A percentile compares a stretch with the other conserved stretches of the same genome.
Conservation (phyloP, 257 asterid genomes). For the Voacanga thouarsii region DNA sequence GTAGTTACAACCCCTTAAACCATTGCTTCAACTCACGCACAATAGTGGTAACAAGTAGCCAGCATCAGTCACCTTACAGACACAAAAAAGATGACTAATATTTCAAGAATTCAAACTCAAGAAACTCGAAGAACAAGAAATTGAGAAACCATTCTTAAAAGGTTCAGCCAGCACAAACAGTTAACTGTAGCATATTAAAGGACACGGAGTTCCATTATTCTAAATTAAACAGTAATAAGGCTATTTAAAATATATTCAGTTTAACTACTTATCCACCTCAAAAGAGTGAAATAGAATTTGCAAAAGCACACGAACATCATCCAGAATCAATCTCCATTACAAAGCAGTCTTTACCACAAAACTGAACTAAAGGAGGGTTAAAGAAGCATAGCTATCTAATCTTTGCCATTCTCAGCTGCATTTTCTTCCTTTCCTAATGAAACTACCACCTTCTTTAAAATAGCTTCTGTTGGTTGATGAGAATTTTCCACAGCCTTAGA, state of each 20-base stretch:
- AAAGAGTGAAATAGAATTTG: background rate
- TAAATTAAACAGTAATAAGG: background rate
- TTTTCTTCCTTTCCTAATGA: conserved; percentile 71
- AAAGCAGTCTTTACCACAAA: background rate
- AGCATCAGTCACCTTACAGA: background rate
- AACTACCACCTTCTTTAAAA: conserved; percentile 80
- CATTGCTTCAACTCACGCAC: background rate
- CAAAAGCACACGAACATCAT: background rate
- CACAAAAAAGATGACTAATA: background rate
- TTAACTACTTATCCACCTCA: background rate
- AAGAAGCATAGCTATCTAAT: conserved; percentile 23
- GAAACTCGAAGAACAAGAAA: background rate
- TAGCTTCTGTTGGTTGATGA: conserved; percentile 73
- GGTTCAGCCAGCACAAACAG: background rate
- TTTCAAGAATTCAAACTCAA: background rate
- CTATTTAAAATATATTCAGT: background rate
- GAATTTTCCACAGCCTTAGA: conserved; percentile 92
- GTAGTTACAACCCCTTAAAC: background rate
- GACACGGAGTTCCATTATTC: background rate
- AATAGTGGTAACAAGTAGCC: background rate
- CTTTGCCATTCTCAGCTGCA: conserved; percentile 48
- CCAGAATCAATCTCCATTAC: background rate
- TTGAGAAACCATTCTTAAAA: background rate
- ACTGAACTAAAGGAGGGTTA: background rate
- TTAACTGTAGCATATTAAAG: background rate